Percentiles rank a stretch among this genome's conserved stretches.
Conservation (phyloP, 2,329 filamentous ascomycete genomes). For the Daldinia sp. region DNA sequence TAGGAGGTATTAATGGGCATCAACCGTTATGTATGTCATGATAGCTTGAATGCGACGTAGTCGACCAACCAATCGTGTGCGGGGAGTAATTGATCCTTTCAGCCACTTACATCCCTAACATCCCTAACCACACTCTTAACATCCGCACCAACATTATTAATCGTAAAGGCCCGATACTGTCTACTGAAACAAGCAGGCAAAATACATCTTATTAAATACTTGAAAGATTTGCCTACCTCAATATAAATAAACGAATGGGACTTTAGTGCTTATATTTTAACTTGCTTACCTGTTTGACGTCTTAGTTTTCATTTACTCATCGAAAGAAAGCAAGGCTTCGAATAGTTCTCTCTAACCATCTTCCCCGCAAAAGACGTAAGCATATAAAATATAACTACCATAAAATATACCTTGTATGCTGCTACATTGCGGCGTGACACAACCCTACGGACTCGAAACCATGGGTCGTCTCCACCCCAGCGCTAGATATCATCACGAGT, state of each 20-base stretch:
- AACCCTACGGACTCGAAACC: background rate
- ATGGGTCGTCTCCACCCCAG: conserved; percentile 8
- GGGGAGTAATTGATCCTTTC: background rate
- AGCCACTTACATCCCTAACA: background rate
- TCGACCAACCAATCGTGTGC: background rate
- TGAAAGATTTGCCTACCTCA: background rate
- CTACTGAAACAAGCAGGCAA: conserved; percentile 3
- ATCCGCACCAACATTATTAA: conserved; percentile 3
- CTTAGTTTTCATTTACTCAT: background rate
- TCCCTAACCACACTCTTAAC: background rate
- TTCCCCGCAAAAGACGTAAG: conserved; percentile 11
- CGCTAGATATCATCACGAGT: background rate
- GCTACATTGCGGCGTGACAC: background rate
- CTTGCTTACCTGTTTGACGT: background rate
- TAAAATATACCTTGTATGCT: background rate
- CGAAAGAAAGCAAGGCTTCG: background rate
- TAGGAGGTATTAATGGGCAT: too few relatives aligned
- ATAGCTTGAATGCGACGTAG: background rate
- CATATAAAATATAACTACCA: background rate
- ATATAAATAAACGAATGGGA: background rate
- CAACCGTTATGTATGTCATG: background rate
- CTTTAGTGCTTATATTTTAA: background rate
- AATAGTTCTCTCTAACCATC: conserved; percentile 8
- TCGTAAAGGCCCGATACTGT: background rate
- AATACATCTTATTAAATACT: background rate